Percentiles rank a stretch among this genome's conserved stretches.
Conservation (phyloP, 2,329 filamentous ascomycete genomes). For the Sclerotinia borealis region DNA sequence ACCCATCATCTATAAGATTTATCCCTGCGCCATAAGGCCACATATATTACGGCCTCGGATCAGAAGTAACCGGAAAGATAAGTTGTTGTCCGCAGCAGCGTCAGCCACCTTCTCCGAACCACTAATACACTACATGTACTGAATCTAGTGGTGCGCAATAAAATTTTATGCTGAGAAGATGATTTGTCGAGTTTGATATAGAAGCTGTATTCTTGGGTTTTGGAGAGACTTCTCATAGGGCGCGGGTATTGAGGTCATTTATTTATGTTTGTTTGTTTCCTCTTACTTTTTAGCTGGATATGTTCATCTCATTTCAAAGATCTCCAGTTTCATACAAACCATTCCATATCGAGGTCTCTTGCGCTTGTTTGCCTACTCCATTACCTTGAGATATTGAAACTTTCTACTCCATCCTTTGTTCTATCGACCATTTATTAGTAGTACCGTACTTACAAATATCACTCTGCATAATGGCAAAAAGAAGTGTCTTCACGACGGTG, state of each 20-base stretch:
- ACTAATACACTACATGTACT: not conserved
- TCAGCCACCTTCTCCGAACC: not conserved
- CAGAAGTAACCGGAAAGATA: not conserved
- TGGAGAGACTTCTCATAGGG: not conserved
- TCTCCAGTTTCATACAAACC: not conserved
- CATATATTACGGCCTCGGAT: not conserved
- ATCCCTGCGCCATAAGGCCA: not conserved
- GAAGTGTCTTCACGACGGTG: constrained; percentile 66
- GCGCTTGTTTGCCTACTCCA: not conserved
- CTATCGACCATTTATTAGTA: not conserved
- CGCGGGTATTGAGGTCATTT: not conserved
- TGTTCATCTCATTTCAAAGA: not conserved
- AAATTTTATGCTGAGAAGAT: not conserved
- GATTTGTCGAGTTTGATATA: not conserved
- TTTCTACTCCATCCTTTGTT: not conserved
- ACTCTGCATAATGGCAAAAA: constrained; percentile 26
- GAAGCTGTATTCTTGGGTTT: not conserved
- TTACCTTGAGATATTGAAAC: not conserved
- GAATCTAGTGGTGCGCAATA: not conserved
- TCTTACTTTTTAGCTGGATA: not conserved
- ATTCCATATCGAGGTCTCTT: not conserved
- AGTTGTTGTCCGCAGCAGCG: not conserved
- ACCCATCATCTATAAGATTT: not conserved
- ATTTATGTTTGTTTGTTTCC: not conserved
- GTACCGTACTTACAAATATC: not conserved